phyloP scores from a whole-genome alignment of 2,329 filamentous ascomycete species.

The Metarhizium humberi region DNA sequence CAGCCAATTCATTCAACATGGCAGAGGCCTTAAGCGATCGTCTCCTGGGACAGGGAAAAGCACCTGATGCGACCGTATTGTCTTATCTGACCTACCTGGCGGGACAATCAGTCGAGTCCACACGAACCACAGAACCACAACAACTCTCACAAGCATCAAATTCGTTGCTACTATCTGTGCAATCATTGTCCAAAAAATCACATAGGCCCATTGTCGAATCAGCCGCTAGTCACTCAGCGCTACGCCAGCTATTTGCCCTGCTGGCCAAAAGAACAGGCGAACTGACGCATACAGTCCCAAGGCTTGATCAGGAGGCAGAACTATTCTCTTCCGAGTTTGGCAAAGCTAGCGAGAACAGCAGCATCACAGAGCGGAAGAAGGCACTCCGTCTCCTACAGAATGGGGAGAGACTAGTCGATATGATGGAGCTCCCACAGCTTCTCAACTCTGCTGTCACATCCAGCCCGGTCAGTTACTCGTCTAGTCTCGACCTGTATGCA shows the following conservation, averaged over 20 bases:
- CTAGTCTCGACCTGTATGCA: constrained; percentile 83
- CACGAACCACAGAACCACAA: constrained; percentile 68
- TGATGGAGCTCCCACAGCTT: constrained; percentile 80
- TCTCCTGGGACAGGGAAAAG: constrained; percentile 21
- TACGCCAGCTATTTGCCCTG: constrained; percentile 61
- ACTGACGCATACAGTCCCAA: constrained; percentile 64
- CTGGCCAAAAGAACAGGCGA: constrained; percentile 57
- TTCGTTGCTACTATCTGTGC: constrained; percentile 71
- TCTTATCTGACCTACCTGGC: constrained; percentile 71
- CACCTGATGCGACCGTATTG: constrained; percentile 43
- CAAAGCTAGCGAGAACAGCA: constrained; percentile 58
- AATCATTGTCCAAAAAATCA: constrained; percentile 81
- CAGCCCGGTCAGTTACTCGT: constrained; percentile 67
- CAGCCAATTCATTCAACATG: constrained; percentile 15
- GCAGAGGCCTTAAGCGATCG: constrained; percentile 25
- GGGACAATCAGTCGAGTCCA: constrained; percentile 63
- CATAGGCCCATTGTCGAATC: constrained; percentile 78
- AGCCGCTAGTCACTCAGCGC: constrained; percentile 63
- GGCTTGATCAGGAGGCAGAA: constrained; percentile 68
- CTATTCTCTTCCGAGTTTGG: constrained; percentile 77
- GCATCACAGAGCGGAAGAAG: constrained; percentile 66
- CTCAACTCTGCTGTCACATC: constrained; percentile 69
- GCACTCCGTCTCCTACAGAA: constrained; percentile 77
- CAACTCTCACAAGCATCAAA: constrained; percentile 74
- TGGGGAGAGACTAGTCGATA: constrained; percentile 79